Base-by-base conservation (phyloP, 352 stramenopile species). In the Phytopythium delawarense region DNA sequence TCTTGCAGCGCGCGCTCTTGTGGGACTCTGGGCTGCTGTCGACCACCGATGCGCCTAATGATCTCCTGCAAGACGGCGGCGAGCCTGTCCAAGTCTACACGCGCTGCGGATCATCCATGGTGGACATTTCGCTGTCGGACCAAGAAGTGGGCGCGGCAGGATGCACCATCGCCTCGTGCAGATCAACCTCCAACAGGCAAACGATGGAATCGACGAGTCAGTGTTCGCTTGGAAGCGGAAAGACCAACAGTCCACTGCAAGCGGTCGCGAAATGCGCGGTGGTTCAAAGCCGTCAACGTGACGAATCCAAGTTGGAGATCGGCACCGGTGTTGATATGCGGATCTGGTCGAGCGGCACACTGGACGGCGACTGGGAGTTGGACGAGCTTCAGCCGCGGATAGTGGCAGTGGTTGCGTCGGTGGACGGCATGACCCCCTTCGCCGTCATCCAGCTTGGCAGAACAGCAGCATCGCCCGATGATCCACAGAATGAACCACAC, bases 1-100 rank as follows among this genome's bases (percentile, higher is more conserved):
- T 59, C 3, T 8, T 59, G 2, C 53, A 59, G n/a, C 53, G 53
- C 16, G 34, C 53, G n/a, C n/a, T 59, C 9, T 9, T 59, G 13
- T 59, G 53, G 53, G 53, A 59, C 15, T 48, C 53, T 7, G 35
- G 53, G n/a, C 34, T 45, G n/a, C 35, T 59, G 7, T 12, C n/a
- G 3, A n/a, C 53, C 8, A 59, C 11, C 20, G 53, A 35, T 4
- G 35, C 6, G 13, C 20, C 16, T 21, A n/a, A 34, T 15, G 39
- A 18, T 34, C 42, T 8, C 8, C 25, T 28, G 25, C 18, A 25
- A 0, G 0, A 9, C 0, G 21, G 18, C 9, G 8, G 42, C 18
- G 20, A n/a, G 4, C n/a, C n/a, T 23, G 34, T 3, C 7, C 53
- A 59, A 12, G 25, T 59, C 39, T 59, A 20, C 21, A 59, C 53